phyloP scores from a whole-genome alignment of 768 basidiomycete species.

The Boletus coccyginus region DNA sequence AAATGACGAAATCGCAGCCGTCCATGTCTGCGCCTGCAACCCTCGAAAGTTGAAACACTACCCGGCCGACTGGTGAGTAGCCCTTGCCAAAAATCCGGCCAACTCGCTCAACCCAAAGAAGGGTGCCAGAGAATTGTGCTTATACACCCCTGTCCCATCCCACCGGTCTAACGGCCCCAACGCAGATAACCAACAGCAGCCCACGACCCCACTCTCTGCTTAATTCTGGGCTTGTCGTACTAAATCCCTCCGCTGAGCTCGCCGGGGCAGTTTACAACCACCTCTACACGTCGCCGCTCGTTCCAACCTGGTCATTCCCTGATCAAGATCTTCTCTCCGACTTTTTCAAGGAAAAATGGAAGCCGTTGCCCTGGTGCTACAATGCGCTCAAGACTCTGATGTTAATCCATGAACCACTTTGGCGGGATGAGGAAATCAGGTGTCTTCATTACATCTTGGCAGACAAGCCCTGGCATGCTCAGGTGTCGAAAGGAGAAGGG shows the following conservation, averaged over 20 bases:
- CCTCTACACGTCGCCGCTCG: constrained; percentile 46
- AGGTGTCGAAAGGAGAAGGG: constrained; percentile 40
- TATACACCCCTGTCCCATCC: constrained; percentile 56
- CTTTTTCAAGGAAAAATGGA: constrained; percentile 77
- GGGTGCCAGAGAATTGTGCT: constrained; percentile 92
- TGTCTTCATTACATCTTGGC: constrained; percentile 85
- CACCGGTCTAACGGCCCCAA: constrained; percentile 45
- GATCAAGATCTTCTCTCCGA: constrained; percentile 91
- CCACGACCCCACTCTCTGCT: constrained; percentile 81
- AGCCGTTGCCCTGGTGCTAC: constrained; percentile 79
- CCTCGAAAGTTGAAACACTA: constrained; percentile 83
- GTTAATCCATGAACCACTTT: constrained; percentile 65
- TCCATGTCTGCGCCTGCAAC: constrained; percentile 93
- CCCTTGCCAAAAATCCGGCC: neutral
- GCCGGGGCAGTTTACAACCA: constrained; percentile 48
- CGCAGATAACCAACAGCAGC: constrained; percentile 37
- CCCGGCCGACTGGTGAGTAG: constrained; percentile 75
- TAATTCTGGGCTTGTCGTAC: constrained; percentile 87
- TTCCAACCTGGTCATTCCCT: constrained; percentile 66
- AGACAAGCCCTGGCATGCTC: constrained; percentile 83
- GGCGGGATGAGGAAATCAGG: constrained; percentile 83
- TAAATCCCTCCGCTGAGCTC: constrained; percentile 66
- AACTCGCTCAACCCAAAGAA: constrained; percentile 30
- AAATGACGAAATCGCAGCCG: constrained; percentile 77
- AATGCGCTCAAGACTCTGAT: constrained; percentile 92